Evolutionary conservation across 2,329 filamentous ascomycete species (phyloP), one percentile per base, ranked within the genome.

Genomic region (Nannizzia gypsea): DNA sequence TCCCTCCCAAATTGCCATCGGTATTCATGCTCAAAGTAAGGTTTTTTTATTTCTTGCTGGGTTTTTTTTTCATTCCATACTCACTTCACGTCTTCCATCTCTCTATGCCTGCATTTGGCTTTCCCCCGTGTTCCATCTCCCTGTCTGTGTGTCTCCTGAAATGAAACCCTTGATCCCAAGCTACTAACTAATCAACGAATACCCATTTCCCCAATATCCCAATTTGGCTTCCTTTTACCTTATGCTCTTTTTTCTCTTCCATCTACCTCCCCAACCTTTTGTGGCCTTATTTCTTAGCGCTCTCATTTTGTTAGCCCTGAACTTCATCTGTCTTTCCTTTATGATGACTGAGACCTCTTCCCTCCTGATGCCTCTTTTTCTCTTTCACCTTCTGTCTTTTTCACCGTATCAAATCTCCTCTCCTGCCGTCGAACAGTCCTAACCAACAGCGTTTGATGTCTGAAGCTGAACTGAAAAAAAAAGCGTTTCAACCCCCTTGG

Each of bases 111-210:
- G 26, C 22, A 24, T 28, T n/a, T 52, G 48, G 48, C 48, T 28
- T 52, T 28, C 22, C 48, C 13, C 48, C 28, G 22, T 28, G 22
- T 52, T 52, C 15, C 13, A 42, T 42, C 48, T 28, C 24, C 26
- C 48, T 31, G 48, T 52, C 48, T 17, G 24, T 52, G 48, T 52
- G 48, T 52, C 48, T 73, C 67, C 70, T 68, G 70, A 75, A 36
- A 73, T 73, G 71, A 72, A 74, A 72, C 73, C 71, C 56, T 71
- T 69, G 71, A 69, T 71, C 67, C 71, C 70, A 66, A 68, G 72
- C 68, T 72, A 71, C 67, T 61, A 60, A 71, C 67, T 61, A 60
- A 60, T 58, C 50, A 57, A 62, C 58, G 69, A 73, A 74, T 75
- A 75, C 73, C 73, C 73, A 71, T n/a, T 42, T 17, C 38, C 38